Evolutionary conservation across 805 yeast genomes (phyloP).

Genomic region (Torulaspora gathmanii): DNA sequence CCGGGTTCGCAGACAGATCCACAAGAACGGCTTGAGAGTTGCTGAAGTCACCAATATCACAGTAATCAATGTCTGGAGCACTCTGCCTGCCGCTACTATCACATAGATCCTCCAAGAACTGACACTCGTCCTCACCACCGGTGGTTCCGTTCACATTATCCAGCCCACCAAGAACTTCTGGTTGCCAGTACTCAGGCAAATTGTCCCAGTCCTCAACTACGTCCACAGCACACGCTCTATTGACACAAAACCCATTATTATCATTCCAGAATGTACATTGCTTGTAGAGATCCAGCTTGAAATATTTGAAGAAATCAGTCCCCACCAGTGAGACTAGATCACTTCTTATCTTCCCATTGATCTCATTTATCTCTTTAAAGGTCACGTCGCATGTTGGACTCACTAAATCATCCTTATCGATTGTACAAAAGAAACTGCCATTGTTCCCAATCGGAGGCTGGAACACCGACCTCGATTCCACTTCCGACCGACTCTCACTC

Average conservation of each 20-base stretch:
- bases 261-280: slow-evolving; percentile 86
- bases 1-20: slow-evolving; percentile 83
- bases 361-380: slow-evolving; percentile 46
- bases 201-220: slow-evolving; percentile 68
- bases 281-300: slow-evolving; percentile 75
- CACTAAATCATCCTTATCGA: slow-evolving; percentile 32
- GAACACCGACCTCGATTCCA: slow-evolving; percentile 3
- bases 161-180: slow-evolving; percentile 52
- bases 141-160: slow-evolving; percentile 31
- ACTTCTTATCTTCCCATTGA: slow-evolving; percentile 52
- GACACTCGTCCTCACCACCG: slow-evolving; percentile 31
- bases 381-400: slow-evolving; percentile 40
- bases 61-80: slow-evolving; percentile 54
- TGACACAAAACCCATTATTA: slow-evolving; percentile 74
- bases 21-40: slow-evolving; percentile 75
- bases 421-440: slow-evolving; percentile 31
- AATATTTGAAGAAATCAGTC: slow-evolving; percentile 82
- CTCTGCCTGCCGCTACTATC: slow-evolving; percentile 11
- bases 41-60: slow-evolving; percentile 57
- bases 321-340: slow-evolving; percentile 53
- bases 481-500: neutral
- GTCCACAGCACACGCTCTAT: slow-evolving; percentile 86
- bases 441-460: slow-evolving; percentile 5
- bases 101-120: slow-evolving; percentile 39
- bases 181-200: slow-evolving; percentile 68